Conservation (phyloP, 2,329 filamentous ascomycete genomes). For the Exophiala bonariae region DNA sequence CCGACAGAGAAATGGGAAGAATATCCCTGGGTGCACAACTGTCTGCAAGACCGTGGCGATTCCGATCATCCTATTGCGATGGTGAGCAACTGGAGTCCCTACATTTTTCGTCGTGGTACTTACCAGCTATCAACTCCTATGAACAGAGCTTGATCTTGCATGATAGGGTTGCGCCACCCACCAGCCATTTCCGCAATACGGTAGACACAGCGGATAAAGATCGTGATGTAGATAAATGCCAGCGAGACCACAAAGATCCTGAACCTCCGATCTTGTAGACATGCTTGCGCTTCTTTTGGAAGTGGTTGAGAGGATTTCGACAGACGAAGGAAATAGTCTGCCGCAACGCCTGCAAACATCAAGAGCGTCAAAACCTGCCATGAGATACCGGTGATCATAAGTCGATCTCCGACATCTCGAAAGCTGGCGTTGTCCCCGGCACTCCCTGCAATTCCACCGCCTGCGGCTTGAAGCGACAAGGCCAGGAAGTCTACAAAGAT, state of each 20-base stretch:
- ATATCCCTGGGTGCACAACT: conserved; percentile 21
- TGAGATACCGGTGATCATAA: conserved; percentile 59
- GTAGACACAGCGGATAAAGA: conserved; percentile 48
- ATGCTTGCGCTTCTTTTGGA: background rate
- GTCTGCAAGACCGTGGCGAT: conserved; percentile 18
- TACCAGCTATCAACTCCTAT: conserved; percentile 44
- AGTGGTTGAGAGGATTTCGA: conserved; percentile 3
- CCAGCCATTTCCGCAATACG: conserved; percentile 49
- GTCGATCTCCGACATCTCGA: conserved; percentile 50
- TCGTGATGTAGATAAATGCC: conserved; percentile 36
- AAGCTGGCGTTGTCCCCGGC: conserved; percentile 37
- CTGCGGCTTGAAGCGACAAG: conserved; percentile 58
- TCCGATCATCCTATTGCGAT: conserved; percentile 9
- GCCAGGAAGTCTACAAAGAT: conserved; percentile 57
- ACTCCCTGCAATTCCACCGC: conserved; percentile 56
- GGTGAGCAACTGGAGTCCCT: background rate
- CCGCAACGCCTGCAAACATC: conserved; percentile 26
- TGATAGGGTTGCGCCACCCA: conserved; percentile 46
- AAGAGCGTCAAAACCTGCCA: conserved; percentile 55
- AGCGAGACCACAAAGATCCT: conserved; percentile 6
- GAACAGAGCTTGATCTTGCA: conserved; percentile 49
- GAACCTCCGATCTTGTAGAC: conserved; percentile 5
- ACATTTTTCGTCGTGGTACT: background rate
- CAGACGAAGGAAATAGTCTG: conserved; percentile 1
- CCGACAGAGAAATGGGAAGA: conserved; percentile 14